These are phyloP conservation scores for Cynanchum wilfordii DNA, from an alignment of 257 asterid genomes.

Conservation along the genomic window DNA sequence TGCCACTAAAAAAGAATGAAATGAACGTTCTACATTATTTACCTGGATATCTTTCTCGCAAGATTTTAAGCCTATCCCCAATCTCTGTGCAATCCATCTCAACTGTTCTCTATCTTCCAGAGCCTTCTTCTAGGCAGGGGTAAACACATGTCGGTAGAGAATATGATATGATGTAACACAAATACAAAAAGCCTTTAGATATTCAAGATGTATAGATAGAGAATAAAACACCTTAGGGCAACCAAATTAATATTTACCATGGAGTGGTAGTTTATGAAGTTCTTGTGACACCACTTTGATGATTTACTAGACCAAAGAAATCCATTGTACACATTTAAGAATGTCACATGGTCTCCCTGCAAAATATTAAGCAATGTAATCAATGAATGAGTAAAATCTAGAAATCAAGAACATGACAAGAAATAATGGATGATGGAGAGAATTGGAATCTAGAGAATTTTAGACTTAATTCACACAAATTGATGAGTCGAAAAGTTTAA, in stretches of 20 bases:
- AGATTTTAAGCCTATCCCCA: conserved; percentile 75
- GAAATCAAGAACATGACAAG: neutral
- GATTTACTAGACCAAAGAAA: conserved; percentile 76
- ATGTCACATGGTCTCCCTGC: conserved; percentile 96
- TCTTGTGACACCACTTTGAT: conserved; percentile 93
- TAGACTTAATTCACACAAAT: neutral
- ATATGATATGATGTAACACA: neutral
- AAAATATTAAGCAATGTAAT: conserved; percentile 17
- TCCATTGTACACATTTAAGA: conserved; percentile 87
- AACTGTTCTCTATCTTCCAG: conserved; percentile 73
- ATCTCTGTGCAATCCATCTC: conserved; percentile 64
- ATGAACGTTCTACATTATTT: conserved; percentile 6
- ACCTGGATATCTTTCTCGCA: conserved; percentile 81
- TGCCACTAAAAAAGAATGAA: conserved; percentile 10
- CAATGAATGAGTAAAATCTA: neutral
- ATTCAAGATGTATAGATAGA: neutral
- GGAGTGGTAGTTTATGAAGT: conserved; percentile 83
- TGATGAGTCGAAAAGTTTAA: neutral
- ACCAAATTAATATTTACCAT: conserved; percentile 49
- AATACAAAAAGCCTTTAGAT: neutral
- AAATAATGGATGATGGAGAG: neutral
- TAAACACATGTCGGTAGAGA: neutral
- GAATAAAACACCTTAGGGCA: conserved; percentile 9
- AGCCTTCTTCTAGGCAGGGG: conserved; percentile 65
- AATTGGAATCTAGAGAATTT: neutral